Conservation (phyloP, 805 yeast species). For the Helenozyma baotianmanensis region DNA sequence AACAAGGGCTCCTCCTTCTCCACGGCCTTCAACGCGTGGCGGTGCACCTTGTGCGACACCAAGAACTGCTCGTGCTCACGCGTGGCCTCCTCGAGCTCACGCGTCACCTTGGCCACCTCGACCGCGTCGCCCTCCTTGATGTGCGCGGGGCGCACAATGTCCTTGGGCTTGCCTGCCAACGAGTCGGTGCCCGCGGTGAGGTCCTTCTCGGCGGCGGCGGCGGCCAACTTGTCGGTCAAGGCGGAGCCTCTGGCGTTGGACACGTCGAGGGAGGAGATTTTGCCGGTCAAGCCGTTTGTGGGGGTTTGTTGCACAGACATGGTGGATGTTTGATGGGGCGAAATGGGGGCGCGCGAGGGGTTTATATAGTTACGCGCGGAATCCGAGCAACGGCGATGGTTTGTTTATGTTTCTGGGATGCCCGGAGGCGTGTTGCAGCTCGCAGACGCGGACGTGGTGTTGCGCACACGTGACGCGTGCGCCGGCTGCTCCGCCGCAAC, state of each 20-base stretch:
- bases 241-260: conserved; percentile 28
- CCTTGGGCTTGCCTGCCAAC: conserved; percentile 16
- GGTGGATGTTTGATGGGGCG: conserved; percentile 1
- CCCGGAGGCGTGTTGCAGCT: not conserved
- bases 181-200: conserved; percentile 13
- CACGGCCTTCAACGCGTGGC: conserved; percentile 64
- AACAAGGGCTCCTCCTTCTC: conserved; percentile 90
- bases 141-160: conserved; percentile 15
- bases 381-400: conserved; percentile 11
- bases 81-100: conserved; percentile 23
- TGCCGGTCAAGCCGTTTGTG: conserved; percentile 43
- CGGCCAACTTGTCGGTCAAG: conserved; percentile 41
- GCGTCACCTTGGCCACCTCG: conserved; percentile 17
- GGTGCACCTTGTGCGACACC: conserved; percentile 59
- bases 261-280: conserved; percentile 39
- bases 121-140: conserved; percentile 17
- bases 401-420: conserved; percentile 5
- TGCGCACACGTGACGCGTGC: conserved; percentile 6
- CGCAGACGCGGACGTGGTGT: not conserved
- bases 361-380: conserved; percentile 7
- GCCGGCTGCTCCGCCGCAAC: no score
- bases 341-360: conserved; percentile 1
- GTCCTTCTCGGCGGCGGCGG: conserved; percentile 23
- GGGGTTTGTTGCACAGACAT: conserved; percentile 40
- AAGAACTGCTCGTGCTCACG: conserved; percentile 53